A percentile compares a stretch with the other conserved stretches of the same genome.
These are phyloP conservation scores for Elaphomyces granulatus DNA, from an alignment of 495 filamentous ascomycete species.

Conservation along the genomic window DNA sequence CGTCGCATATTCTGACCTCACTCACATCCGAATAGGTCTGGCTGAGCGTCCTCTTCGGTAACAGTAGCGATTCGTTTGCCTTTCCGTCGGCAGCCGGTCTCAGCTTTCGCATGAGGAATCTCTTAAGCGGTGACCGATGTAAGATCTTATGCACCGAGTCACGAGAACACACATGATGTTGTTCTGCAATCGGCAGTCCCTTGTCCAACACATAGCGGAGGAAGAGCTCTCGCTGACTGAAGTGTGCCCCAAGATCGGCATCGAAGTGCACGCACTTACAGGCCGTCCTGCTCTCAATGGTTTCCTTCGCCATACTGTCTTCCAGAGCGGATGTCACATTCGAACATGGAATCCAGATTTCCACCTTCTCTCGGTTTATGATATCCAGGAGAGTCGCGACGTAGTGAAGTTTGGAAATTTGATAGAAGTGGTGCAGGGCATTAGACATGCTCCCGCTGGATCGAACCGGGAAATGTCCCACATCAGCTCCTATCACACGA, in stretches of 20 bases:
- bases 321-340: conserved; percentile 42
- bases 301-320: conserved; percentile 49
- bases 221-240: conserved; percentile 48
- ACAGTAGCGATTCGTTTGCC: conserved; percentile 30
- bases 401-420: conserved; percentile 31
- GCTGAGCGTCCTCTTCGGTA: conserved; percentile 39
- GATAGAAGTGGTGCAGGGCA: conserved; percentile 37
- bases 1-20: conserved; percentile 37
- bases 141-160: conserved; percentile 45
- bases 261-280: conserved; percentile 50
- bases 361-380: conserved; percentile 44
- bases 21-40: conserved; percentile 42
- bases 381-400: conserved; percentile 39
- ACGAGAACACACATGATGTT: conserved; percentile 38
- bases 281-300: conserved; percentile 39
- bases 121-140: conserved; percentile 29
- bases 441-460: conserved; percentile 30
- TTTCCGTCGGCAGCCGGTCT: conserved; percentile 31
- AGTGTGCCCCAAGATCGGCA: conserved; percentile 28
- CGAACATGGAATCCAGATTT: conserved; percentile 63
- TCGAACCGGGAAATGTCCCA: conserved; percentile 35
- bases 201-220: conserved; percentile 34
- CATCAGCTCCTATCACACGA: conserved; percentile 57
- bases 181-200: conserved; percentile 44
- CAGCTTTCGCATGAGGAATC: conserved; percentile 49